A percentile compares a stretch with the other conserved stretches of the same genome.
phyloP scores from a whole-genome alignment of 2,329 filamentous ascomycete species.

The Hypoxylon sp. region DNA sequence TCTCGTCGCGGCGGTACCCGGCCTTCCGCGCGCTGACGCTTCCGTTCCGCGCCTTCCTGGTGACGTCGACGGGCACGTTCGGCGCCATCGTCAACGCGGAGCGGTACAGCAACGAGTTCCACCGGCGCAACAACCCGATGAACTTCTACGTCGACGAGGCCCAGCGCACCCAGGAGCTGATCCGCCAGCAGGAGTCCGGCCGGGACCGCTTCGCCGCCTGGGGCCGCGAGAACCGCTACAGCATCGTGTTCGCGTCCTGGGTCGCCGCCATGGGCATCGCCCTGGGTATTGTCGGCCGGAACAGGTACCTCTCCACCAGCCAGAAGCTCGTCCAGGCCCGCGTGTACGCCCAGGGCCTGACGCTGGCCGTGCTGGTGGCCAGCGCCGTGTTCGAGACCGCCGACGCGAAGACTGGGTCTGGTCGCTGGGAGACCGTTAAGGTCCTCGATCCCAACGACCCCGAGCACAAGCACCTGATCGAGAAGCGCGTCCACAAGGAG shows the following conservation, averaged over 20 bases:
- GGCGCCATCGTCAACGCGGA: slow-evolving; percentile 89
- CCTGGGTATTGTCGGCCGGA: slow-evolving; percentile 78
- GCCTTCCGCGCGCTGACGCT: slow-evolving; percentile 84
- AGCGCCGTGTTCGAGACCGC: slow-evolving; percentile 81
- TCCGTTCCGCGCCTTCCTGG: slow-evolving; percentile 90
- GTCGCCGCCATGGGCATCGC: slow-evolving; percentile 79
- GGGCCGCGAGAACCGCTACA: slow-evolving; percentile 83
- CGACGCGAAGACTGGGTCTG: slow-evolving; percentile 79
- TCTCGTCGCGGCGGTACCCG: slow-evolving; percentile 74
- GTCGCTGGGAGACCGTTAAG: slow-evolving; percentile 85
- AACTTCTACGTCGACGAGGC: slow-evolving; percentile 71
- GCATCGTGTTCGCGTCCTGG: slow-evolving; percentile 85
- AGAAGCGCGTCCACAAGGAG: slow-evolving; percentile 89
- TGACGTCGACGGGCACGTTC: slow-evolving; percentile 84
- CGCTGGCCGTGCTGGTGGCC: slow-evolving; percentile 82
- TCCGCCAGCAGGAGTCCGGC: slow-evolving; percentile 63
- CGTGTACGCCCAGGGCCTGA: slow-evolving; percentile 92
- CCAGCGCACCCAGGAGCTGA: slow-evolving; percentile 62
- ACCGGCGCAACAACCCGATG: slow-evolving; percentile 73
- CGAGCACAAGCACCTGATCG: slow-evolving; percentile 81
- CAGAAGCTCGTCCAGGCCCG: slow-evolving; percentile 95
- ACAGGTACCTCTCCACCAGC: slow-evolving; percentile 74
- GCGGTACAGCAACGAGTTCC: slow-evolving; percentile 70
- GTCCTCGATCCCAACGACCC: slow-evolving; percentile 83
- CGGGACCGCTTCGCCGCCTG: slow-evolving; percentile 73